Conservation (phyloP, 352 stramenopile genomes). For the Phytophthora sp. region DNA sequence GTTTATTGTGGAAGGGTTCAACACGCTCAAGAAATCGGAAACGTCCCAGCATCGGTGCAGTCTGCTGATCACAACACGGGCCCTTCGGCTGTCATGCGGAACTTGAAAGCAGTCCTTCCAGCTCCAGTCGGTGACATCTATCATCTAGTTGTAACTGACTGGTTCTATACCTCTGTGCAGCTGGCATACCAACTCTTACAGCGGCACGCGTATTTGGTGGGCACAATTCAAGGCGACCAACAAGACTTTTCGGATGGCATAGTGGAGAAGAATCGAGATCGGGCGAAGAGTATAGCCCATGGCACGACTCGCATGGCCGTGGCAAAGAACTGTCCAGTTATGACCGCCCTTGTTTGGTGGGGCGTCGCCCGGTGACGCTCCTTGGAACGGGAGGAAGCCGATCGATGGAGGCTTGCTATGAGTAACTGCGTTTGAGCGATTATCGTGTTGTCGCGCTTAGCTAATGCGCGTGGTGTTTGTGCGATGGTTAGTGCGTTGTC, state of each 20-base stretch:
- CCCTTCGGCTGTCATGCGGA: no score
- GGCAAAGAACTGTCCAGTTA: neutral
- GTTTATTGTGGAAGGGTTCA: conserved; percentile 10
- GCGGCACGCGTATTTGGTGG: conserved; percentile 3
- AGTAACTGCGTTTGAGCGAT: no score
- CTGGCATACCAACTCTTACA: no score
- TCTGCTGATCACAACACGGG: conserved; percentile 2
- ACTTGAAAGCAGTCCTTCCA: neutral
- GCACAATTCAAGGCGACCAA: neutral
- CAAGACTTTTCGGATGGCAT: conserved; percentile 10
- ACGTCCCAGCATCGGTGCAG: neutral
- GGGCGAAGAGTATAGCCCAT: neutral
- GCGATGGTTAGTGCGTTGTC: no score
- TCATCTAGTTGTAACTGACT: neutral
- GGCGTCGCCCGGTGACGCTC: conserved; percentile 5
- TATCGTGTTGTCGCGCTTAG: no score
- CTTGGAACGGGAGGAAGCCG: neutral
- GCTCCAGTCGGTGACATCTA: neutral
- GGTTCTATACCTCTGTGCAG: conserved; percentile 7
- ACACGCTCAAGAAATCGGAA: neutral
- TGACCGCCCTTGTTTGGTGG: conserved; percentile 3
- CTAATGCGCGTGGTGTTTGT: no score
- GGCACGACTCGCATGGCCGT: neutral
- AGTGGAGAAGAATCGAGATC: neutral
- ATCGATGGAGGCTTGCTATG: conserved; percentile 2